These are phyloP conservation scores for Blepharisma undulans DNA, from an alignment of 169 alveolate species.

Conservation along the genomic window DNA sequence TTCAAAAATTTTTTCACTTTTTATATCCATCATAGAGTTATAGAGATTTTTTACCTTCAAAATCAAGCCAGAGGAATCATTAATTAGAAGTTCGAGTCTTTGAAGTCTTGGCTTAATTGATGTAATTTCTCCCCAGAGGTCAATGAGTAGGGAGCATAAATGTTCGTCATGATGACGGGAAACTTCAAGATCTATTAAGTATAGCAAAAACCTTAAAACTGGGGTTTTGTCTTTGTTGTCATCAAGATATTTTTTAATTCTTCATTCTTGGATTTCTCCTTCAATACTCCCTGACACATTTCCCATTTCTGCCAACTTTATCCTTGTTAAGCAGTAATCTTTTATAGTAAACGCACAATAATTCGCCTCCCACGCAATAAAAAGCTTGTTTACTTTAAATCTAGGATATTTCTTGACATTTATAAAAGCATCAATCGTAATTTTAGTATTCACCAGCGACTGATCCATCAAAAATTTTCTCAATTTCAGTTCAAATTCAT, in stretches of 20 bases:
- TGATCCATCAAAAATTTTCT: not conserved
- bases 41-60: not conserved
- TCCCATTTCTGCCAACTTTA: not conserved
- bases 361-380: not conserved
- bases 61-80: not conserved
- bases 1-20: not conserved
- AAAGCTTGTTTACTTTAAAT: not conserved
- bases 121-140: not conserved
- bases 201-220: not conserved
- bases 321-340: not conserved
- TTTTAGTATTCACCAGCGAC: not conserved
- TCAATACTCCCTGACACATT: not conserved
- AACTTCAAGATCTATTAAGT: not conserved
- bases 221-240: not conserved
- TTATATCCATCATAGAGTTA: not conserved
- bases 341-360: not conserved
- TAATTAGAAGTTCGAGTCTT: not conserved
- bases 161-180: not conserved
- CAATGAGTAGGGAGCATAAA: not conserved
- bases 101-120: not conserved
- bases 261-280: not conserved
- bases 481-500: not conserved
- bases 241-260: not conserved
- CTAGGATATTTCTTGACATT: not conserved
- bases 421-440: not conserved